Percentiles rank a stretch among this genome's conserved stretches.
phyloP scores from a whole-genome alignment of 768 basidiomycete species.

The Inosperma sp. region DNA sequence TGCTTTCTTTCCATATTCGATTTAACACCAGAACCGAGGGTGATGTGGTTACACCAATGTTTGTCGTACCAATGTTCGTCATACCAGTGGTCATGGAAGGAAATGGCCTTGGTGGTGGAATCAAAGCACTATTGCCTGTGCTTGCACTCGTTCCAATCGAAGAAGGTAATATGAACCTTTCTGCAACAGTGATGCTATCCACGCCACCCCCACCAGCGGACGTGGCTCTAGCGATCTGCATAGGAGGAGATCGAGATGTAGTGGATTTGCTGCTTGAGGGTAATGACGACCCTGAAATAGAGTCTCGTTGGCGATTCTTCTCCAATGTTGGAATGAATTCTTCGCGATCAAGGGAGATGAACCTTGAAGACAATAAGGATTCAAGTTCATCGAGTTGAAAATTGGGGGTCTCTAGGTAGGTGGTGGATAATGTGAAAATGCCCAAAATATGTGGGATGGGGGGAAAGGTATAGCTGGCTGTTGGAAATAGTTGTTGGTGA shows the following conservation, averaged over 20 bases:
- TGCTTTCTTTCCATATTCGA: slow-evolving; percentile 49
- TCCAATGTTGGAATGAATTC: slow-evolving; percentile 71
- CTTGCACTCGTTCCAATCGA: slow-evolving; percentile 22
- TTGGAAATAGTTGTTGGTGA: slow-evolving; percentile 37
- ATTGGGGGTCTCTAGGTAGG: slow-evolving; percentile 61
- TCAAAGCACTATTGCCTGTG: slow-evolving; percentile 25
- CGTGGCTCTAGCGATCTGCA: slow-evolving; percentile 17
- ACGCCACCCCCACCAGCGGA: slow-evolving; percentile 15
- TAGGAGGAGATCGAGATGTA: slow-evolving; percentile 20
- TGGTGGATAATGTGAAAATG: slow-evolving; percentile 53
- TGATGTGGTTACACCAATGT: slow-evolving; percentile 3
- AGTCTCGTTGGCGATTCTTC: slow-evolving; percentile 59
- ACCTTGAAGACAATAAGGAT: slow-evolving; percentile 66
- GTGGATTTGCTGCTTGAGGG: slow-evolving; percentile 17
- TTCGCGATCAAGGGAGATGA: slow-evolving; percentile 61
- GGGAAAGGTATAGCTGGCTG: slow-evolving; percentile 57
- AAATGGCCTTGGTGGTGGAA: slow-evolving; percentile 30
- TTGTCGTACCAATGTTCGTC: slow-evolving; percentile 8
- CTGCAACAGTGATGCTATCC: slow-evolving; percentile 26
- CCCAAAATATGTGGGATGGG: slow-evolving; percentile 66
- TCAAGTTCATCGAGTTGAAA: slow-evolving; percentile 78
- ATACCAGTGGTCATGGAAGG: slow-evolving; percentile 13
- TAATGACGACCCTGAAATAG: slow-evolving; percentile 36
- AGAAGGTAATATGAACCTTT: slow-evolving; percentile 24
- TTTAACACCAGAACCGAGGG: slow-evolving; percentile 35